Evolutionary conservation across 2,329 filamentous ascomycete genomes (phyloP).

Genomic region (Fusarium vanettenii): DNA sequence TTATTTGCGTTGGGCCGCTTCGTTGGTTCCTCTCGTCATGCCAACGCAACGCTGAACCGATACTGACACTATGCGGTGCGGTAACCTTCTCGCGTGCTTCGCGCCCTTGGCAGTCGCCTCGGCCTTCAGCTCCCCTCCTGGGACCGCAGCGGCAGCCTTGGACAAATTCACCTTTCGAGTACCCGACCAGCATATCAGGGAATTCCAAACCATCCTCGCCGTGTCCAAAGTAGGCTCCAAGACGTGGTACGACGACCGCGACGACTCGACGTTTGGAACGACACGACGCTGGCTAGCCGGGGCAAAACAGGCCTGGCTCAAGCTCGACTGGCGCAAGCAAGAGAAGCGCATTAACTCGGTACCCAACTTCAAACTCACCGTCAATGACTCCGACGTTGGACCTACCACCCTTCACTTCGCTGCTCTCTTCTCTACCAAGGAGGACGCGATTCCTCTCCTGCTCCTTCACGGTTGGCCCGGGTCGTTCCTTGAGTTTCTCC

Average conservation of each 20-base stretch:
- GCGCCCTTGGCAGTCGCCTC: too few species aligned
- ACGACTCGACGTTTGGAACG: neutral
- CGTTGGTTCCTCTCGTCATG: too few species aligned
- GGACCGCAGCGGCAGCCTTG: too few species aligned
- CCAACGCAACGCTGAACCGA: too few species aligned
- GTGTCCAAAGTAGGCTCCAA: too few species aligned
- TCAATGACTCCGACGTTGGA: neutral
- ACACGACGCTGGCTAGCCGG: neutral
- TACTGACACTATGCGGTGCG: too few species aligned
- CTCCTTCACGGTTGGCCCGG: slow-evolving; percentile 2
- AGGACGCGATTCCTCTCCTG: neutral
- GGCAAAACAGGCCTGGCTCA: neutral
- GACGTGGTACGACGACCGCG: neutral
- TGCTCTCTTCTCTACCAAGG: neutral
- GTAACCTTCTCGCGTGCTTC: too few species aligned
- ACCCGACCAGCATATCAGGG: too few species aligned
- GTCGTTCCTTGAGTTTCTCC: slow-evolving; percentile 3
- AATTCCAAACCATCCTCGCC: too few species aligned
- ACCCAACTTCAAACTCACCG: neutral
- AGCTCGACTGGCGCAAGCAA: neutral
- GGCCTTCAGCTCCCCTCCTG: too few species aligned
- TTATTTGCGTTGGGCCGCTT: too few species aligned
- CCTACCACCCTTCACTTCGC: neutral
- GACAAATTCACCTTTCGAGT: too few species aligned
- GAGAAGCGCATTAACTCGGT: neutral